phyloP scores from a whole-genome alignment of 805 yeast genomes.

The Sugiyamaella boreocaroliniensis region DNA sequence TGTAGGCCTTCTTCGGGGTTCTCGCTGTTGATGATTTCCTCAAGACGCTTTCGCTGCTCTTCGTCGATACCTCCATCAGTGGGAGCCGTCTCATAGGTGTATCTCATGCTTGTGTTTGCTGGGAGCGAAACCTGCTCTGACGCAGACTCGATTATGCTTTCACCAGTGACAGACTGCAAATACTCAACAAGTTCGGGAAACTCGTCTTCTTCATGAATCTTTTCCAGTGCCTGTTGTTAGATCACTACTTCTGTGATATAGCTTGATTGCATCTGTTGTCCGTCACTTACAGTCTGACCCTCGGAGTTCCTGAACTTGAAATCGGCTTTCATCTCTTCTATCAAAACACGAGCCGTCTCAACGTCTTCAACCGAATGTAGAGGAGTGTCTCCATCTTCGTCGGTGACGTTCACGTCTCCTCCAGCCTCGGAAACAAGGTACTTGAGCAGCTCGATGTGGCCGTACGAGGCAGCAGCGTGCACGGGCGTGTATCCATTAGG shows the following conservation, averaged over 20 bases:
- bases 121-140: slow-evolving; percentile 17
- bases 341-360: slow-evolving; percentile 54
- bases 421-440: slow-evolving; percentile 47
- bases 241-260: slow-evolving; percentile 5
- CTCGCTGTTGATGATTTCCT: slow-evolving; percentile 67
- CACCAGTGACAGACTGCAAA: slow-evolving; percentile 41
- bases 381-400: slow-evolving; percentile 91
- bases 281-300: slow-evolving; percentile 46
- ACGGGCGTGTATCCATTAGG: slow-evolving; percentile 94
- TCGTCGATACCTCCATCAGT: slow-evolving; percentile 39
- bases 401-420: slow-evolving; percentile 79
- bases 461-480: slow-evolving; percentile 96
- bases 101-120: slow-evolving; percentile 22
- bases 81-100: slow-evolving; percentile 21
- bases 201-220: slow-evolving; percentile 79
- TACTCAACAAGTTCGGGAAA: slow-evolving; percentile 70
- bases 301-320: slow-evolving; percentile 57
- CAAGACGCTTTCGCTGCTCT: slow-evolving; percentile 56
- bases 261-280: slow-evolving; percentile 12
- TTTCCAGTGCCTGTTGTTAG: slow-evolving; percentile 43
- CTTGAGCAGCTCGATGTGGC: slow-evolving; percentile 60
- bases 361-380: slow-evolving; percentile 81
- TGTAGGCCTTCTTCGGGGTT: slow-evolving; percentile 75
- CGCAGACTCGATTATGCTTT: slow-evolving; percentile 14
- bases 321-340: slow-evolving; percentile 67